A percentile compares a stretch with the other conserved stretches of the same genome.
Conservation (phyloP, 2,329 filamentous ascomycete genomes). For the Fusarium neocosmosporiellum region DNA sequence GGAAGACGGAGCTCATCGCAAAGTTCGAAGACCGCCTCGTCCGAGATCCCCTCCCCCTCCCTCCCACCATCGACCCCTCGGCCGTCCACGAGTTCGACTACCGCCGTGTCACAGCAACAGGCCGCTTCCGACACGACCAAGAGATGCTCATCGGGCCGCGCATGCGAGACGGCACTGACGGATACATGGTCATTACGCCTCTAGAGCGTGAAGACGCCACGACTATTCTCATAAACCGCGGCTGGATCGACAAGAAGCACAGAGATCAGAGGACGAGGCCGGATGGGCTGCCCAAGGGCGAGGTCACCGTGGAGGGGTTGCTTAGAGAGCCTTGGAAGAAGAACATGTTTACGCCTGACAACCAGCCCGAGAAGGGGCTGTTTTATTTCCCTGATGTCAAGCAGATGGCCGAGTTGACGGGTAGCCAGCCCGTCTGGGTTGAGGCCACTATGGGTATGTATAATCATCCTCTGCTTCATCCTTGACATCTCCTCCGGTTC, state of each 20-base stretch:
- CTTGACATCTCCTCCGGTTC: background rate
- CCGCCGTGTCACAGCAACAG: conserved; percentile 80
- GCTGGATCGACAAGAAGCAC: conserved; percentile 88
- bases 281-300: conserved; percentile 73
- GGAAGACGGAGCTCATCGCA: conserved; percentile 89
- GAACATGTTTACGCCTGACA: conserved; percentile 96
- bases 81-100: conserved; percentile 93
- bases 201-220: conserved; percentile 76
- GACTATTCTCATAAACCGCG: conserved; percentile 87
- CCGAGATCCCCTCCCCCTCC: conserved; percentile 85
- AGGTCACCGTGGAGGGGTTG: conserved; percentile 85
- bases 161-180: conserved; percentile 88
- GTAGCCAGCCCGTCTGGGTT: conserved; percentile 91
- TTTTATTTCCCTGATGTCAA: conserved; percentile 96
- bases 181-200: conserved; percentile 91
- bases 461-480: conserved; percentile 5
- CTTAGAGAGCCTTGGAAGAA: conserved; percentile 93
- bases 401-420: conserved; percentile 87
- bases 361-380: conserved; percentile 82
- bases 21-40: conserved; percentile 92
- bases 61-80: conserved; percentile 82
- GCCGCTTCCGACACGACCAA: conserved; percentile 83
- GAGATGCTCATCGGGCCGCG: conserved; percentile 97
- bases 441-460: conserved; percentile 90
- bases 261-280: conserved; percentile 72